Percentiles rank a stretch among this genome's conserved stretches.
These are phyloP conservation scores for Globisporangium nunn DNA, from an alignment of 352 stramenopile genomes.

Conservation along the genomic window DNA sequence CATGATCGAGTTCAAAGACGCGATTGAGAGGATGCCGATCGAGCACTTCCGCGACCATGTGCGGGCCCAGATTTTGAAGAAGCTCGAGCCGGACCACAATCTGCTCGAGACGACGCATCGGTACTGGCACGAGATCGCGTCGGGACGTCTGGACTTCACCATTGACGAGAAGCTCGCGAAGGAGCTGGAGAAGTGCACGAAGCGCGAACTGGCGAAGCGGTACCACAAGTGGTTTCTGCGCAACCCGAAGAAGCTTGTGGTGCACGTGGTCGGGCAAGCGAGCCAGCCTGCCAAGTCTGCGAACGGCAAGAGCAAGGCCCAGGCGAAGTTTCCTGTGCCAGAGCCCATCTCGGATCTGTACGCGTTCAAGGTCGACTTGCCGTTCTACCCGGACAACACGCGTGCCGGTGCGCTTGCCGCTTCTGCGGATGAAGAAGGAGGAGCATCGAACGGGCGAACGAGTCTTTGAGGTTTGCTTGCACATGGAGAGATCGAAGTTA, in stretches of 20 bases:
- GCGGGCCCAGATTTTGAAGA: constrained; percentile 70
- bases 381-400: constrained; percentile 44
- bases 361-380: constrained; percentile 49
- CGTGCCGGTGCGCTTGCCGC: constrained; percentile 18
- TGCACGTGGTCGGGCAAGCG: constrained; percentile 58
- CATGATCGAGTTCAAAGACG: constrained; percentile 69
- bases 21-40: constrained; percentile 58
- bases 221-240: constrained; percentile 64
- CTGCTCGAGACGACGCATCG: constrained; percentile 68
- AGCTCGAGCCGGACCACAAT: constrained; percentile 76
- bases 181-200: constrained; percentile 61
- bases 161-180: constrained; percentile 66
- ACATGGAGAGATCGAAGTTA: not conserved
- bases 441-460: constrained; percentile 1
- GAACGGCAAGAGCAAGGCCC: constrained; percentile 23
- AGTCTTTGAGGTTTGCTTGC: constrained; percentile 5
- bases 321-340: constrained; percentile 11
- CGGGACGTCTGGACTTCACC: constrained; percentile 60
- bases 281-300: constrained; percentile 30
- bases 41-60: constrained; percentile 79
- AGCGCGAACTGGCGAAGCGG: constrained; percentile 47
- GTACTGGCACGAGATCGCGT: constrained; percentile 80
- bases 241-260: constrained; percentile 50
- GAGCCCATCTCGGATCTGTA: constrained; percentile 51
- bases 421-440: not conserved